Evolutionary conservation across 495 filamentous ascomycete species (phyloP), one percentile per base, ranked within the genome.

Genomic region (Hyaloscypha variabilis): DNA sequence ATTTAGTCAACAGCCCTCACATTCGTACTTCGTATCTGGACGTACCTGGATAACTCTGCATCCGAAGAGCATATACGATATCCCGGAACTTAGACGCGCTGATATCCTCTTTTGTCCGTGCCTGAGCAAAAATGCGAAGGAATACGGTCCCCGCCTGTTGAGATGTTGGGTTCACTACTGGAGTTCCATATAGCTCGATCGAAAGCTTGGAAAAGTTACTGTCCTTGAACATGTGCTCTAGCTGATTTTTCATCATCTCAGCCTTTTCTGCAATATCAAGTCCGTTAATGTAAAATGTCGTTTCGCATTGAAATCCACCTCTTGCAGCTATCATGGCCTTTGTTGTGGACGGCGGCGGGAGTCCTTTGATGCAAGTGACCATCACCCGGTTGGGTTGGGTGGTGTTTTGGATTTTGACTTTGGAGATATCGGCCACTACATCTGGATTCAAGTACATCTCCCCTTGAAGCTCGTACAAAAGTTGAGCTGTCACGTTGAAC

Each of bases 381-480:
- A 52, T 39, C 1, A 79, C 75, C 19, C 34, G 49, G 57, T 78
- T 69, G 39, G 68, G 29, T 24, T 71, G 51, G 8, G 66, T 69
- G n/a, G 72, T 36, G 46, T 77, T 66, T 49, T 72, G 63, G 52
- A 78, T 72, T 28, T 72, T 69, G 65, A 77, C 68, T 24, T 69
- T 63, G n/a, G 66, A 62, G 21, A 78, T 67, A 34, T 73, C 64
- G 8, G 77, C 77, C 3, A 73, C 74, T 56, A 87, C 84, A 69
- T 88, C 85, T 0, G 78, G 82, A 74, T 86, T 85, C 65, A 78
- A 81, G 68, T 87, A 88, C 69, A 77, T 79, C 0, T 77, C 79
- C 3, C 85, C 85, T 67, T 88, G 85, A 34, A 87, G 79, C 69
- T 88, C 85, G 72, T 88, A 87, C 19, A 87, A 68, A 3, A 87